These are phyloP conservation scores for Dillenia turbinata DNA, from an alignment of 164 flowering plant species.

Conservation along the genomic window DNA sequence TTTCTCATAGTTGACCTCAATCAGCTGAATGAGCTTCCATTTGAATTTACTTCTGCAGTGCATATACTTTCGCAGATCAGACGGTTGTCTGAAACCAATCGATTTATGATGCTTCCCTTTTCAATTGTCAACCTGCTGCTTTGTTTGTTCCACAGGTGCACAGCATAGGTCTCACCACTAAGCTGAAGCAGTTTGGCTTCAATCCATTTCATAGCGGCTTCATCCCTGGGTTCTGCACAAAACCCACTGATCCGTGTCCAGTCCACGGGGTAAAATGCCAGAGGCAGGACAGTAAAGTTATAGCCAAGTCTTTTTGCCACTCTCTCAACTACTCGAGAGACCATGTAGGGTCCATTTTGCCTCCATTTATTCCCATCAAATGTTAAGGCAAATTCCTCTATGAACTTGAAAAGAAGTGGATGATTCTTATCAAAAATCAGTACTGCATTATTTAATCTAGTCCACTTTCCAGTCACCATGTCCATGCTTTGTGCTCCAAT, in stretches of 20 bases:
- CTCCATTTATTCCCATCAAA: slow-evolving; percentile 72
- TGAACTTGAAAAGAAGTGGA: slow-evolving; percentile 45
- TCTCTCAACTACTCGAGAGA: slow-evolving; percentile 45
- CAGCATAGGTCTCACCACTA: slow-evolving; percentile 36
- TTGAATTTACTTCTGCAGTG: slow-evolving; percentile 1
- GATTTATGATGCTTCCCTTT: slow-evolving; percentile 61
- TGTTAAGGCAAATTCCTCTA: slow-evolving; percentile 49
- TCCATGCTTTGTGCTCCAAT: slow-evolving; percentile 61
- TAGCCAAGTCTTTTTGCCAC: slow-evolving; percentile 11
- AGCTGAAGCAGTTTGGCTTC: slow-evolving; percentile 52
- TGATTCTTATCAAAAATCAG: slow-evolving; percentile 56
- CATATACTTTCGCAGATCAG: slow-evolving; percentile 36
- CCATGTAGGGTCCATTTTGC: slow-evolving; percentile 64
- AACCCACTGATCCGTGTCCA: slow-evolving; percentile 36
- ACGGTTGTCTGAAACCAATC: slow-evolving; percentile 48
- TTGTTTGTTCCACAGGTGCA: slow-evolving; percentile 85
- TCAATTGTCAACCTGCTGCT: slow-evolving; percentile 53
- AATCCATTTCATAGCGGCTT: slow-evolving; percentile 34
- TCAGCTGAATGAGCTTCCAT: not conserved
- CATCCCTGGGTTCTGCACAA: slow-evolving; percentile 24
- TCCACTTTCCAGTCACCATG: slow-evolving; percentile 37
- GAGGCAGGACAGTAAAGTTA: slow-evolving; percentile 45
- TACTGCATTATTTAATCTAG: slow-evolving; percentile 64
- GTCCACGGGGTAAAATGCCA: slow-evolving; percentile 63
- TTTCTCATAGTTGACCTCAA: slow-evolving; percentile 10